Percentiles rank a stretch among this genome's conserved stretches.
Evolutionary conservation across 1,284 basidiomycete genomes (phyloP).

Genomic region (Moesziomyces globuligerus): DNA sequence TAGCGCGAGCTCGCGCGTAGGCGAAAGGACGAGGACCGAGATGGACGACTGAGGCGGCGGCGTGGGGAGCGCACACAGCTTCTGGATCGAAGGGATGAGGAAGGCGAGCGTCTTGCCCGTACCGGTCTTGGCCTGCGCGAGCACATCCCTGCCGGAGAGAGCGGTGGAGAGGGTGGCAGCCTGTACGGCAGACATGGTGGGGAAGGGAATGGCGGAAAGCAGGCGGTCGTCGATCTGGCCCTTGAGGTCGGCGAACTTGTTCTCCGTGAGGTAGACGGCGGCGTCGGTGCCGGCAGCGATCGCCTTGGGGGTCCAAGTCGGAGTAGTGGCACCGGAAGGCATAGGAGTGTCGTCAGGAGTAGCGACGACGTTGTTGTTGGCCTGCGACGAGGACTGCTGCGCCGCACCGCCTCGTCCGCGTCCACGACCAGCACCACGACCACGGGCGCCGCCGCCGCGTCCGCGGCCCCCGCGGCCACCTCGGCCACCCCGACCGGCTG

Average conservation of each 20-base stretch:
- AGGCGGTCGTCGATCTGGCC: conserved; percentile 54
- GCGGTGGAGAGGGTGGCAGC: conserved; percentile 70
- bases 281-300: conserved; percentile 29
- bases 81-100: conserved; percentile 85
- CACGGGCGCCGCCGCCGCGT: conserved; percentile 23
- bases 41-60: conserved; percentile 44
- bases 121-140: conserved; percentile 89
- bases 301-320: conserved; percentile 23
- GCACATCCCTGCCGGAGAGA: conserved; percentile 68
- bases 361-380: conserved; percentile 68
- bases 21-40: conserved; percentile 69
- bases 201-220: conserved; percentile 64
- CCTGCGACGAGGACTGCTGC: conserved; percentile 60
- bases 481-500: conserved; percentile 13
- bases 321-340: conserved; percentile 22
- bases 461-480: conserved; percentile 23
- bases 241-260: conserved; percentile 40
- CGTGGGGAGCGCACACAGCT: conserved; percentile 51
- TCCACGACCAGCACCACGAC: conserved; percentile 67
- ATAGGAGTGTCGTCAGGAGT: conserved; percentile 36
- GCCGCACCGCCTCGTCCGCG: not conserved
- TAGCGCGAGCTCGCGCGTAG: conserved; percentile 70
- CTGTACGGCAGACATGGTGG: conserved; percentile 70
- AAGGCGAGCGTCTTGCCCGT: conserved; percentile 93
- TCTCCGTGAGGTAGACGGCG: conserved; percentile 41